phyloP scores from a whole-genome alignment of 805 yeast species.

The Teunomyces cretensis region DNA sequence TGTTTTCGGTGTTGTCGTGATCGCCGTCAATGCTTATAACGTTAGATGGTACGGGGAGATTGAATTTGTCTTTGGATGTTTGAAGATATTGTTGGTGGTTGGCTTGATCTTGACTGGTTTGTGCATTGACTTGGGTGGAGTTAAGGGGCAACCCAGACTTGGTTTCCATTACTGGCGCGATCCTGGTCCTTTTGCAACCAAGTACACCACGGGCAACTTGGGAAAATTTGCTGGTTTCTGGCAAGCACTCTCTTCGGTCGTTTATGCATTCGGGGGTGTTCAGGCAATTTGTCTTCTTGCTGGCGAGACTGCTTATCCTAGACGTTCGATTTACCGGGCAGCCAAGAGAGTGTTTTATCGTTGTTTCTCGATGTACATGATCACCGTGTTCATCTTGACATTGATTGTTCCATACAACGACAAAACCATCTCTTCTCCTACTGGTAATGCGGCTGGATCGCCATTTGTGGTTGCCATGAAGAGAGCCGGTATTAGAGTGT shows the following conservation, averaged over 20 bases:
- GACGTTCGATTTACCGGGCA: slow-evolving; percentile 29
- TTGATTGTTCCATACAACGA: slow-evolving; percentile 34
- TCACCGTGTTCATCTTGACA: slow-evolving; percentile 16
- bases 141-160: slow-evolving; percentile 18
- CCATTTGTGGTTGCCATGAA: slow-evolving; percentile 42
- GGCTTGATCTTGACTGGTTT: slow-evolving; percentile 21
- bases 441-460: slow-evolving; percentile 32
- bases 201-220: slow-evolving; percentile 8
- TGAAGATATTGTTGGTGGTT: slow-evolving; percentile 23
- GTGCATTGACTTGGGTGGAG: slow-evolving; percentile 27
- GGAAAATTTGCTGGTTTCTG: slow-evolving; percentile 28
- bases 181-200: slow-evolving; percentile 33
- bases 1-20: slow-evolving; percentile 36
- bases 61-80: slow-evolving; percentile 25
- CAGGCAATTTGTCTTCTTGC: slow-evolving; percentile 23
- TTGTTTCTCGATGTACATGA: slow-evolving; percentile 25
- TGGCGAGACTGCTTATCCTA: slow-evolving; percentile 35
- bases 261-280: slow-evolving; percentile 35
- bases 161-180: slow-evolving; percentile 43
- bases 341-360: slow-evolving; percentile 30
- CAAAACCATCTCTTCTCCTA: slow-evolving; percentile 21
- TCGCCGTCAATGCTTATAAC: slow-evolving; percentile 34
- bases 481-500: slow-evolving; percentile 30
- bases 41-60: slow-evolving; percentile 38
- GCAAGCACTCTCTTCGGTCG: slow-evolving; percentile 38